Base-by-base conservation (phyloP, 495 filamentous ascomycete genomes). In the Staphylotrichum longicolle region DNA sequence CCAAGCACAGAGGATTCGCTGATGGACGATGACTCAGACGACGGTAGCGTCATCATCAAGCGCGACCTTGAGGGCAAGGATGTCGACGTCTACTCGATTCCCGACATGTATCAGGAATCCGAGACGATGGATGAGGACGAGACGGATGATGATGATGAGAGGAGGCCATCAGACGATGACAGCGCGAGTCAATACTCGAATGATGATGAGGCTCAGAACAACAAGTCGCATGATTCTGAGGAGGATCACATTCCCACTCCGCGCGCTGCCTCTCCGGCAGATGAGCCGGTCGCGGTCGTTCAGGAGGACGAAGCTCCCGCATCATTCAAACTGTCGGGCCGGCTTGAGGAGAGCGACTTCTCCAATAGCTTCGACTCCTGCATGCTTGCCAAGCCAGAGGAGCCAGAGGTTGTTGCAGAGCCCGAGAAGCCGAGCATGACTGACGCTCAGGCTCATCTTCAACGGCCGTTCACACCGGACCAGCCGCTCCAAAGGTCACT, bases 31-130 rank as follows among this genome's bases (percentile, higher is more conserved):
- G 69, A 69, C 52, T 48, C 35, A 9, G 75, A 75, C 6, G 68
- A 70, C 41, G 81, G 81, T 15, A 87, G 85, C 64, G 82, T 90
- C 41, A 75, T 87, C 35, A 84, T 91, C 64, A 93, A 89, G 64
- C 79, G 83, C 41, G 85, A 91, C 66, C 80, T 79, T 12, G 84
- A 87, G 55, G 79, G 85, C 3, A 77, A 80, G 47, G 85, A 83
- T 14, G 61, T 81, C 30, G 87, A 93, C 67, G 77, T 91, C 30
- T 91, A 90, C 65, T 79, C 83, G 15, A 87, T 93, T 53, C 81
- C 89, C n/a, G 87, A 89, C 58, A 77, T 85, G 69, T 84, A 77
- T 47, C 70, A 72, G 56, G 57, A 51, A 30, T 57, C 72, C 32
- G 73, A 75, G 55, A 66, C 75, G 51, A 74, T 76, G 30, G 76